Evolutionary conservation across 2,329 filamentous ascomycete genomes (phyloP).

Genomic region (Calonectria fujianensis): DNA sequence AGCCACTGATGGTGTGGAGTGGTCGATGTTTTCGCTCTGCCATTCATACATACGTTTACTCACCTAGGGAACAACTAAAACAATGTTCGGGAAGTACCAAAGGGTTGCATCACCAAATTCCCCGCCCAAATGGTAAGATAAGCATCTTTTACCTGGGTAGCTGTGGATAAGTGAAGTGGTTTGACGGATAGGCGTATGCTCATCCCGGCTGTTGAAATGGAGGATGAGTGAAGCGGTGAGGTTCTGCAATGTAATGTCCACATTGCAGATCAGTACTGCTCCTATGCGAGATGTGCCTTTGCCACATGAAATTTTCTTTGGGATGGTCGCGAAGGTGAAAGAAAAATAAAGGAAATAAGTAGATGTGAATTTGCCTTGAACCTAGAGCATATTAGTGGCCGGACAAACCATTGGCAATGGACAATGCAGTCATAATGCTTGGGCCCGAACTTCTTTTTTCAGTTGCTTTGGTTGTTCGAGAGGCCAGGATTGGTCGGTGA

Average conservation of each 20-base stretch:
- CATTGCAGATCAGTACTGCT: not conserved
- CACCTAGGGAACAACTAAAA: not conserved
- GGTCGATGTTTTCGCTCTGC: not conserved
- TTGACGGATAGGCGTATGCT: not conserved
- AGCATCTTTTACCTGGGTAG: too few relatives aligned
- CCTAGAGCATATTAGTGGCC: constrained; percentile 22
- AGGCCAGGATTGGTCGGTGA: not conserved
- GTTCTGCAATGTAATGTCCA: not conserved
- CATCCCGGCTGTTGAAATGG: too few relatives aligned
- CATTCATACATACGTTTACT: not conserved
- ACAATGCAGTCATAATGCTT: not conserved
- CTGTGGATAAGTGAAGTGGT: not conserved
- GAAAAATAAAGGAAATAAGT: not conserved
- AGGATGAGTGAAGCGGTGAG: not conserved
- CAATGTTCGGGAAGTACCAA: not conserved
- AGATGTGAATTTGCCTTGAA: not conserved
- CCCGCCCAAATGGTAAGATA: not conserved
- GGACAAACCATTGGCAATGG: constrained; percentile 23
- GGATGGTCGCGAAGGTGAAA: not conserved
- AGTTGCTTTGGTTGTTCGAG: constrained; percentile 5
- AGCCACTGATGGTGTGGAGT: constrained; percentile 5
- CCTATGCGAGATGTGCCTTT: not conserved
- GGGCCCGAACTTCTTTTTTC: not conserved
- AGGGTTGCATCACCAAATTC: not conserved
- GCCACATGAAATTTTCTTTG: not conserved